A percentile compares a stretch with the other conserved stretches of the same genome.
These are phyloP conservation scores for Vanrija pseudolonga DNA, from an alignment of 1,284 basidiomycete genomes.

Conservation along the genomic window DNA sequence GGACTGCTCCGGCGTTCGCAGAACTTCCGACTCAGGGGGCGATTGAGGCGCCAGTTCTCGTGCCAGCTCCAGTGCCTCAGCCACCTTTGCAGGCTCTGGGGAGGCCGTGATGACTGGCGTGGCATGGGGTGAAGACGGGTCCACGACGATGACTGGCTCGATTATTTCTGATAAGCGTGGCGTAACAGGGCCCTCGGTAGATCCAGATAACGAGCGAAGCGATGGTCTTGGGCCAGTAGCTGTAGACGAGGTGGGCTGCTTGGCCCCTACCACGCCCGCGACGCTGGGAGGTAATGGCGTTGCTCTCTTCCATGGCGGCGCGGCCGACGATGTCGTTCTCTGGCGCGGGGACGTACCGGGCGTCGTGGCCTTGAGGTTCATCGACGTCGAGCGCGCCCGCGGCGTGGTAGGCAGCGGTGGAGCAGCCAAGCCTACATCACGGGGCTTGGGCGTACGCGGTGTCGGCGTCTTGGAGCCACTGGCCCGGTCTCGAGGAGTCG, in stretches of 20 bases:
- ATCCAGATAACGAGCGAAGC: conserved; percentile 27
- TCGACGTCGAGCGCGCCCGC: conserved; percentile 2
- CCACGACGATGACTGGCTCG: conserved; percentile 24
- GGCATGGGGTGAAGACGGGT: conserved; percentile 18
- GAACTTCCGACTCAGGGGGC: not conserved
- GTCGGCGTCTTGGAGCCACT: not conserved
- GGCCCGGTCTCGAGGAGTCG: not conserved
- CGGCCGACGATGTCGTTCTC: conserved; percentile 8
- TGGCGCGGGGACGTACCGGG: not conserved
- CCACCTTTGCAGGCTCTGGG: not conserved
- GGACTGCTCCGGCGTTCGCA: too few species aligned
- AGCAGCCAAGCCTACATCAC: not conserved
- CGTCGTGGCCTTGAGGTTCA: conserved; percentile 1
- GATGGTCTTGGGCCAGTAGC: conserved; percentile 5
- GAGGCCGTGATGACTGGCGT: not conserved
- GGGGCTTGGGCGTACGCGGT: not conserved
- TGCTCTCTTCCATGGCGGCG: conserved; percentile 19
- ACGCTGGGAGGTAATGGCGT: conserved; percentile 14
- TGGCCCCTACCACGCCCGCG: conserved; percentile 9
- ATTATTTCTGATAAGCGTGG: conserved; percentile 21
- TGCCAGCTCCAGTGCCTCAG: too few species aligned
- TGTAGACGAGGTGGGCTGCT: not conserved
- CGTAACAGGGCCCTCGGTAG: conserved; percentile 31
- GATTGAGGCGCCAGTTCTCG: not conserved
- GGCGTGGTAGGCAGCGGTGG: not conserved